These are phyloP conservation scores for Trichaptum fuscoviolaceum DNA, from an alignment of 768 basidiomycete species.

Conservation along the genomic window DNA sequence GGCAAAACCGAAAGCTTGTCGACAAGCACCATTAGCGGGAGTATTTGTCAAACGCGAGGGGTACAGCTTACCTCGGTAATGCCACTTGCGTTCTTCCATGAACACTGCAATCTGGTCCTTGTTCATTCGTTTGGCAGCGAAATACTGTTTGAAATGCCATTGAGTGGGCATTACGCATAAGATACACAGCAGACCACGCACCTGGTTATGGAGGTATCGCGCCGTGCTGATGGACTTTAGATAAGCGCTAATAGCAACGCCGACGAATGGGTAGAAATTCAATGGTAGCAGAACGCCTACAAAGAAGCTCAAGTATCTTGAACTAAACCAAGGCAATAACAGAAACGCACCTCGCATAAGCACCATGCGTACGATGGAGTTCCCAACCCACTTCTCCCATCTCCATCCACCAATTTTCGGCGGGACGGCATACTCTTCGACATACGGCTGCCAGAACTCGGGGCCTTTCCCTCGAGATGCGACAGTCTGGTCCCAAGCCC, in stretches of 20 bases:
- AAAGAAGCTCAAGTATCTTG: not conserved
- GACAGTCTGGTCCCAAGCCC: constrained; percentile 80
- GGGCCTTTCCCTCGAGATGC: constrained; percentile 74
- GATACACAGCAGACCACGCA: constrained; percentile 26
- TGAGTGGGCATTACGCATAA: constrained; percentile 1
- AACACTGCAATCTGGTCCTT: constrained; percentile 63
- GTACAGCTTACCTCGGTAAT: constrained; percentile 58
- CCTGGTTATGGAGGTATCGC: constrained; percentile 61
- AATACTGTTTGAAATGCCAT: constrained; percentile 52
- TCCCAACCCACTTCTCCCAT: constrained; percentile 21
- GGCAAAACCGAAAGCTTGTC: constrained; percentile 77
- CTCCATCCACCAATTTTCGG: constrained; percentile 18
- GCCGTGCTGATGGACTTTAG: constrained; percentile 67
- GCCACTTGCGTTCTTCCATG: constrained; percentile 87
- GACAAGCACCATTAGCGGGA: not conserved
- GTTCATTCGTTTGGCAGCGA: constrained; percentile 79
- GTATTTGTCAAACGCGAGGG: not conserved
- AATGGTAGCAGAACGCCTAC: constrained; percentile 53
- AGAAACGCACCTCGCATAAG: constrained; percentile 39
- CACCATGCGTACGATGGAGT: constrained; percentile 36
- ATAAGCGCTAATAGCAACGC: constrained; percentile 53
- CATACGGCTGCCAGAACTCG: constrained; percentile 81
- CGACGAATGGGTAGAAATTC: constrained; percentile 64
- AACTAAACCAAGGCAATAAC: not conserved
- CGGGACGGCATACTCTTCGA: constrained; percentile 74